Base-by-base conservation (phyloP, 345 rosid genomes). In the Iberis pinnata region DNA sequence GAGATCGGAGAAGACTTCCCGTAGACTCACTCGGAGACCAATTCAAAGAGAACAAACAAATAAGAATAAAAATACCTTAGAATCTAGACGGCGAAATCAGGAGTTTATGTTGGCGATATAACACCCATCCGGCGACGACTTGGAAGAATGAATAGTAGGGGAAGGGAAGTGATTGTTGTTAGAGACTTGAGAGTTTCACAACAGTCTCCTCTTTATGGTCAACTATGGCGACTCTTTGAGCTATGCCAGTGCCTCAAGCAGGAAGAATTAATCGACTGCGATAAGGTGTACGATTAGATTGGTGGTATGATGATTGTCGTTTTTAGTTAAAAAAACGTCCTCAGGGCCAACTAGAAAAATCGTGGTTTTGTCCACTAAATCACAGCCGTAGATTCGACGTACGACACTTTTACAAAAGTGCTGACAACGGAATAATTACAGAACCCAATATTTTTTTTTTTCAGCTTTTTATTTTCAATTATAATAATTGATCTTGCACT, bases 191-290 rank as follows among this genome's bases (percentile, higher is more conserved):
- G 13, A 19, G 57, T 31, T 31, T 41, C 1, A 9, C 3, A 13
- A 50, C 50, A 32, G 59, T 27, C 56, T 12, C 27, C n/a, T 16
- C 43, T n/a, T 53, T 40, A 40, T 13, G 47, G 70, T 65, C 70
- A 65, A 65, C 70, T 57, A 9, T 42, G 70, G 41, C 70, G 64
- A 65, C 70, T 49, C 63, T 2, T 49, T 57, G 46, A 49, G 70
- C 53, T 57, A 10, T 18, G 20, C 38, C 56, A 64, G 45, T 49
- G 46, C 40, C 49, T 26, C 32, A 2, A n/a, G n/a, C 25, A 20
- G 18, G 49, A 47, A 10, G 31, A 6, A 25, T 9, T 36, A 10
- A 57, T 57, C 46, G 0, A 0, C 3, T 50, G 53, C 33, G 11
- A 0, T 26, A 8, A 13, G 59, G 64, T 50, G 45, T 64, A 55